Conservation (phyloP, 106 monocot species). For the Dendrobium catenatum region DNA sequence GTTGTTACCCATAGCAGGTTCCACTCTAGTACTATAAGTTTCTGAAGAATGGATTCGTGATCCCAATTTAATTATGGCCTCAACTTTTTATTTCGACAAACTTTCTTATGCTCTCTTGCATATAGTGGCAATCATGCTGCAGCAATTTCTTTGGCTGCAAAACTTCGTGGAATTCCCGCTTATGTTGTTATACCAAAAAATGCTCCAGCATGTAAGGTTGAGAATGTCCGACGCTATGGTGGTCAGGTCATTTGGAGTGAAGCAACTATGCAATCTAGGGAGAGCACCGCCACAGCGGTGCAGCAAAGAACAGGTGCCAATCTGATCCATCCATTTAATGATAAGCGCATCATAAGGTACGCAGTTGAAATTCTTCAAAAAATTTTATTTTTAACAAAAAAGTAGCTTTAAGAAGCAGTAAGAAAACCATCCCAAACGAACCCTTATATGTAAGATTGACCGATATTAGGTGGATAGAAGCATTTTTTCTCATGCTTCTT, state of each 20-base stretch:
- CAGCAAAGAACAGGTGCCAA: constrained; percentile 82
- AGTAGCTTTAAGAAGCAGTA: no score
- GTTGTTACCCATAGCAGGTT: constrained; percentile 98
- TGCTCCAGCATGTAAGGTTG: constrained; percentile 90
- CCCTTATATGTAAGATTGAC: no score
- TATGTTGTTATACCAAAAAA: constrained; percentile 86
- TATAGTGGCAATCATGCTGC: constrained; percentile 97
- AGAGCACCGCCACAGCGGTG: constrained; percentile 47
- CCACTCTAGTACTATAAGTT: neutral
- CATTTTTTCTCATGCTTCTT: no score
- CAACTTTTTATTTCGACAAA: neutral
- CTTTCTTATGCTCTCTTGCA: constrained; percentile 2
- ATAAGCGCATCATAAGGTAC: constrained; percentile 75
- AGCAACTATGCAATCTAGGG: constrained; percentile 64
- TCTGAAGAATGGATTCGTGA: neutral
- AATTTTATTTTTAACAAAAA: no score
- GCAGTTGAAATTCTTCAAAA: neutral
- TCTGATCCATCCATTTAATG: constrained; percentile 92
- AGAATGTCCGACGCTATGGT: constrained; percentile 89
- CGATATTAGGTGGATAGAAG: no score
- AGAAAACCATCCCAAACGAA: no score
- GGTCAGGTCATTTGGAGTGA: constrained; percentile 87
- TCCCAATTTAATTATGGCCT: neutral
- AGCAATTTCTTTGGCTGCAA: constrained; percentile 86
- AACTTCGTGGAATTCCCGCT: constrained; percentile 81